Evolutionary conservation across 1,139 yeast genomes (phyloP), one percentile per base, ranked within the genome.

Genomic region (Taphrina deformans): DNA sequence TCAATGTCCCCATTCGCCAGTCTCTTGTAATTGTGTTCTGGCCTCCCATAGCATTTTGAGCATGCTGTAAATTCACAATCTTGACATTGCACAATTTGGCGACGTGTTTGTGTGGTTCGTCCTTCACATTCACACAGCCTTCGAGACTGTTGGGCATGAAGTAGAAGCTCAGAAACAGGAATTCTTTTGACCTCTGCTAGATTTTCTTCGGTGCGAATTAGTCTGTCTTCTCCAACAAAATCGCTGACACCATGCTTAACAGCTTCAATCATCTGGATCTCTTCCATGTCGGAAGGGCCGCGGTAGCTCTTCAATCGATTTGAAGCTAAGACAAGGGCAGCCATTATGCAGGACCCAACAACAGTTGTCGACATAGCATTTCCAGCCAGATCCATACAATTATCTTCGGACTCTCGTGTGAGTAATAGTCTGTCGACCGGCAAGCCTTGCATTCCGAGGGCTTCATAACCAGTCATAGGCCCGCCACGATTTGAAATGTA

Each of bases 281-380:
- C 45, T 12, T 48, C 52, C 6, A 26, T 18, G 16, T 24, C 24
- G 2, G 56, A 24, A 2, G 31, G 44, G 2, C 12, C 51, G 9
- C 29, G 35, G 1, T n/a, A 45, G 12, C 24, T 21, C n/a, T 38
- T 33, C 18, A 64, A 23, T 14, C 41, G 23, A 12, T 46, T 31
- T 2, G 53, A 51, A 3, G 62, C 67, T 10, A 62, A 29, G 9
- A 46, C 29, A 10, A 65, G 55, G 23, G 66, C 66, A 3, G 66
- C 52, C 23, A 65, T 52, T 41, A 65, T 62, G 23, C 62, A 60
- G 16, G 66, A 21, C 12, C 67, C 67, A 18, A 65, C 66, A 7
- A 65, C 67, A 4, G 66, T 65, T 14, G 67, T 55, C 14, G 67
- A 61, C 67, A 65, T 65, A 2, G 67, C 67, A 29, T 65, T 65